Conservation (phyloP, 78 protist species). For the Monosiga brevicollis region DNA sequence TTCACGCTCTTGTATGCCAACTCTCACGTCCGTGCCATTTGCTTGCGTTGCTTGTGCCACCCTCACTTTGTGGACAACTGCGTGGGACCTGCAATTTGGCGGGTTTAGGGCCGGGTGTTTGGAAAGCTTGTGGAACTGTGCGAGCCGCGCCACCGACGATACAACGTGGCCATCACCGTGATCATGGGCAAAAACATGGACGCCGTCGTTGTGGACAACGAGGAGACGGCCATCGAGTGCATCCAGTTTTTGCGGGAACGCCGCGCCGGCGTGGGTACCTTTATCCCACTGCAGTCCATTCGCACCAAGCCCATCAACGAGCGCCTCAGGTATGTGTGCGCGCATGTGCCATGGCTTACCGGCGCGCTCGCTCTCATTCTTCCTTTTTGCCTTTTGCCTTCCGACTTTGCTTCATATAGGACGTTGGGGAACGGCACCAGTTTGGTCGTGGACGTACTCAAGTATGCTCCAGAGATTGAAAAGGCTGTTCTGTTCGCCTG, state of each 20-base stretch:
- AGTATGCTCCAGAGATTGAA: constrained; percentile 13
- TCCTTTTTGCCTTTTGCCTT: no score
- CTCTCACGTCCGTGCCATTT: no score
- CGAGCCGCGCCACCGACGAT: constrained; percentile 51
- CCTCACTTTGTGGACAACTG: no score
- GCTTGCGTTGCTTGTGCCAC: no score
- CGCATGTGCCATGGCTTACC: no score
- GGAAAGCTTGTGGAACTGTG: constrained; percentile 76
- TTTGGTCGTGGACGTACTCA: constrained; percentile 6
- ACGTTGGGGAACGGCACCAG: no score
- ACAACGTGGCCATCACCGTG: constrained; percentile 67
- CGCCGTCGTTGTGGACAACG: constrained; percentile 85
- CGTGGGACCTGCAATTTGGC: no score
- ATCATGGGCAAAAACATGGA: constrained; percentile 85
- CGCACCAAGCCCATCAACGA: constrained; percentile 45
- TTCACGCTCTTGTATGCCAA: no score
- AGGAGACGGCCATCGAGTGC: constrained; percentile 66
- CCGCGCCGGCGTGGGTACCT: constrained; percentile 57
- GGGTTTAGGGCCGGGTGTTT: constrained; percentile 78
- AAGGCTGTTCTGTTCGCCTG: constrained; percentile 72
- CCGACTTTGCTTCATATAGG: no score
- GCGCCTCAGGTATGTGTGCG: constrained; percentile 20
- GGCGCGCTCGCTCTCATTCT: neutral
- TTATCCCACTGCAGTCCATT: constrained; percentile 80
- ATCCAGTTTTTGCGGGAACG: constrained; percentile 72